A percentile compares a stretch with the other conserved stretches of the same genome.
These are phyloP conservation scores for Hypoxylon sp. DNA, from an alignment of 2,329 filamentous ascomycete species.

Conservation along the genomic window DNA sequence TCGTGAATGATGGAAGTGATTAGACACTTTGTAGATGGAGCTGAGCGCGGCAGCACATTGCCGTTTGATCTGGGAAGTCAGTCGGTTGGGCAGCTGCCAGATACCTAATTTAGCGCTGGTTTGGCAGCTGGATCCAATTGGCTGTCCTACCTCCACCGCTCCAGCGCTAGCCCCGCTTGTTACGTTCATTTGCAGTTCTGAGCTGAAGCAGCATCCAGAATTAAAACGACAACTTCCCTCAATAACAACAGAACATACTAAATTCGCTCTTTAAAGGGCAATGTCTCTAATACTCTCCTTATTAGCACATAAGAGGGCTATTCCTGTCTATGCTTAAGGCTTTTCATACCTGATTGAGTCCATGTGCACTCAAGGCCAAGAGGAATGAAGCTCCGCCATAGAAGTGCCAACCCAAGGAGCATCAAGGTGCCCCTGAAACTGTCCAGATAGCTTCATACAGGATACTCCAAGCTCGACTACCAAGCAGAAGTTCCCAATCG, in stretches of 20 bases:
- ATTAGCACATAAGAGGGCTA: neutral
- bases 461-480: neutral
- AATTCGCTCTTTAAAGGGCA: neutral
- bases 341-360: neutral
- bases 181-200: neutral
- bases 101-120: neutral
- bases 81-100: neutral
- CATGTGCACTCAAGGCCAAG: neutral
- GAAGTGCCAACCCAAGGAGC: neutral
- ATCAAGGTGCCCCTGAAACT: neutral
- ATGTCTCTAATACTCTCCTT: neutral
- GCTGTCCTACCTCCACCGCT: neutral
- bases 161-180: neutral
- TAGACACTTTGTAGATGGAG: no score
- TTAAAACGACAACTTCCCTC: neutral
- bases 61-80: neutral
- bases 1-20: neutral
- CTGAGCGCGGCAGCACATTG: no score
- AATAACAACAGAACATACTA: neutral
- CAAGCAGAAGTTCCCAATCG: neutral
- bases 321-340: neutral
- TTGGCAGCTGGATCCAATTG: neutral
- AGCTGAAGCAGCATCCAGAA: neutral
- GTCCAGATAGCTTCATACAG: neutral
- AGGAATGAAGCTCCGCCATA: neutral